Conservation (phyloP, 306 rosid genomes). For the Acacia melanoxylon region DNA sequence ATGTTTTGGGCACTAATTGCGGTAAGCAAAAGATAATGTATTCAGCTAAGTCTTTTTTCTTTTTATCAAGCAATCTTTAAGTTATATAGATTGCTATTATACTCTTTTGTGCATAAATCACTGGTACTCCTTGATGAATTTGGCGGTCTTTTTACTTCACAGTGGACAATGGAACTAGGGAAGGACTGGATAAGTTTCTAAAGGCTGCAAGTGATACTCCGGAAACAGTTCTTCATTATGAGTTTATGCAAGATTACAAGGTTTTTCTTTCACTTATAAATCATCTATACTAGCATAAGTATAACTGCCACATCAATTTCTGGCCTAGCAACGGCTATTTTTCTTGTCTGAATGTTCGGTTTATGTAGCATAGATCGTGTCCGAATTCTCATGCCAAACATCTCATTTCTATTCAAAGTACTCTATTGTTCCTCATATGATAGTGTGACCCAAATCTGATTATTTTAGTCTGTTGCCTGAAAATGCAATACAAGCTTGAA, state of each 20-base stretch:
- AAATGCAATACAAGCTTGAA: neutral
- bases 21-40: slow-evolving; percentile 49
- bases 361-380: neutral
- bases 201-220: slow-evolving; percentile 91
- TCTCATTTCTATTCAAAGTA: neutral
- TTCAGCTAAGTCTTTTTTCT: slow-evolving; percentile 4
- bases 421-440: neutral
- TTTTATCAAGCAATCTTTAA: neutral
- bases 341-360: neutral
- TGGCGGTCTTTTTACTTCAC: slow-evolving; percentile 33
- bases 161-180: slow-evolving; percentile 96
- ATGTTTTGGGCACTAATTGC: slow-evolving; percentile 97
- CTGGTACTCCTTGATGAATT: slow-evolving; percentile 1
- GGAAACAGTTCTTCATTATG: slow-evolving; percentile 95
- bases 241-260: slow-evolving; percentile 99
- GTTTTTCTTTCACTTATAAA: slow-evolving; percentile 37
- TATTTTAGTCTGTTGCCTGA: neutral
- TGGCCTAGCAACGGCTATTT: neutral
- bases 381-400: neutral
- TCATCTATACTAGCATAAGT: neutral
- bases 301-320: neutral
- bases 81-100: neutral
- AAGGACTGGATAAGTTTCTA: slow-evolving; percentile 92
- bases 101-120: neutral
- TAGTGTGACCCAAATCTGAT: neutral